Conservation (phyloP, 1,139 yeast species). For the Kazachstania sp. region DNA sequence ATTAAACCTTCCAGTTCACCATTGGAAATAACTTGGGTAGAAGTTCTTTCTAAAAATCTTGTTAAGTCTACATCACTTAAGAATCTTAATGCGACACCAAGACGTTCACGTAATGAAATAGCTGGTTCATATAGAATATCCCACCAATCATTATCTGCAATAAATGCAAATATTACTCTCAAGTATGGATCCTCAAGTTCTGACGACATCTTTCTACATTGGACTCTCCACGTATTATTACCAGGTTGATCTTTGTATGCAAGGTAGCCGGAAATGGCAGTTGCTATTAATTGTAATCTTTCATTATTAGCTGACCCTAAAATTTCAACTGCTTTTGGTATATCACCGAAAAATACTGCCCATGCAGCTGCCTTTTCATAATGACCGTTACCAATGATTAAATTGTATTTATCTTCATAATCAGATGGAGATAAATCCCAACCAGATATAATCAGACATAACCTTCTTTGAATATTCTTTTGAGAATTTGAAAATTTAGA, state of each 20-base stretch:
- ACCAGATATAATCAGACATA: slow-evolving; percentile 80
- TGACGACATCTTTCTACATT: slow-evolving; percentile 77
- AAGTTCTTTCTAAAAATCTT: slow-evolving; percentile 57
- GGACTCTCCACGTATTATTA: slow-evolving; percentile 91
- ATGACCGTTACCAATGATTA: slow-evolving; percentile 50
- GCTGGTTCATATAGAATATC: slow-evolving; percentile 88
- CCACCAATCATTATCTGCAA: slow-evolving; percentile 95
- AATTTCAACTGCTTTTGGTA: slow-evolving; percentile 68
- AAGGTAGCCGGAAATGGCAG: slow-evolving; percentile 89
- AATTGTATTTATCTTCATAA: slow-evolving; percentile 58
- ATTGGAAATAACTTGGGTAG: slow-evolving; percentile 58
- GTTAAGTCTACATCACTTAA: slow-evolving; percentile 69
- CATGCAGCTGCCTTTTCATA: slow-evolving; percentile 93
- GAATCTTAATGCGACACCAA: slow-evolving; percentile 85
- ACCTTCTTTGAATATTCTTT: slow-evolving; percentile 54
- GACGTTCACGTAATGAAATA: slow-evolving; percentile 74
- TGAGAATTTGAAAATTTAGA: slow-evolving; percentile 29
- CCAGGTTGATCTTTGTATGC: slow-evolving; percentile 53
- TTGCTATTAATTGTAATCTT: slow-evolving; percentile 67
- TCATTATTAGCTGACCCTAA: slow-evolving; percentile 40
- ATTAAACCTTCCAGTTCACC: slow-evolving; percentile 91
- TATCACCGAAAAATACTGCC: slow-evolving; percentile 93
- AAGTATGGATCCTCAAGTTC: slow-evolving; percentile 85
- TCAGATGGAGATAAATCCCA: slow-evolving; percentile 81
- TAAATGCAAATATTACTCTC: slow-evolving; percentile 85